phyloP scores from a whole-genome alignment of 768 basidiomycete genomes.

The Leccinum sublutescens region DNA sequence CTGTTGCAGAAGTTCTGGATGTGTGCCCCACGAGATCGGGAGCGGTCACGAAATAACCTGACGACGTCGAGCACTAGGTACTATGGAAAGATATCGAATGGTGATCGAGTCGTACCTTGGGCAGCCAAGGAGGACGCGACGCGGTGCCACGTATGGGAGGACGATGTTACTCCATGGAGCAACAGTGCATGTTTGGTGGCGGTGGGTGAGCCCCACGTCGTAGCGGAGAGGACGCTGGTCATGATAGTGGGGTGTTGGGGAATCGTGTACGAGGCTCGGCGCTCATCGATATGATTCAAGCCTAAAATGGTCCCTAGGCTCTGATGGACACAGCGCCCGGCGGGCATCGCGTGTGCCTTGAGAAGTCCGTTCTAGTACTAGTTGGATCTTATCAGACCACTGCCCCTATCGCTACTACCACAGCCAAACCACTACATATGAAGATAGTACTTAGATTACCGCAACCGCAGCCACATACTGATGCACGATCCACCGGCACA shows the following conservation, averaged over 20 bases:
- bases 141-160: constrained; percentile 20
- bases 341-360: no score
- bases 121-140: constrained; percentile 16
- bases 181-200: constrained; percentile 25
- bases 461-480: no score
- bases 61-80: neutral
- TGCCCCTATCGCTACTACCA: neutral
- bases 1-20: constrained; percentile 4
- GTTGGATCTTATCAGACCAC: neutral
- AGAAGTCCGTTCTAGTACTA: no score
- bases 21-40: constrained; percentile 23
- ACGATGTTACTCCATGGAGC: constrained; percentile 26
- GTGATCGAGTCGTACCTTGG: constrained; percentile 10
- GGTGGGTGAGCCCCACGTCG: constrained; percentile 22
- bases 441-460: no score
- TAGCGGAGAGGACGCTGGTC: constrained; percentile 17
- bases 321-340: no score
- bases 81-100: neutral
- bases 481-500: no score
- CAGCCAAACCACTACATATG: neutral
- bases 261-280: neutral
- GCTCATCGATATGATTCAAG: neutral
- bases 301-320: no score
- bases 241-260: constrained; percentile 6
- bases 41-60: constrained; percentile 25